Evolutionary conservation across 441 rosid species (phyloP).

Genomic region (Populus hybrid): DNA sequence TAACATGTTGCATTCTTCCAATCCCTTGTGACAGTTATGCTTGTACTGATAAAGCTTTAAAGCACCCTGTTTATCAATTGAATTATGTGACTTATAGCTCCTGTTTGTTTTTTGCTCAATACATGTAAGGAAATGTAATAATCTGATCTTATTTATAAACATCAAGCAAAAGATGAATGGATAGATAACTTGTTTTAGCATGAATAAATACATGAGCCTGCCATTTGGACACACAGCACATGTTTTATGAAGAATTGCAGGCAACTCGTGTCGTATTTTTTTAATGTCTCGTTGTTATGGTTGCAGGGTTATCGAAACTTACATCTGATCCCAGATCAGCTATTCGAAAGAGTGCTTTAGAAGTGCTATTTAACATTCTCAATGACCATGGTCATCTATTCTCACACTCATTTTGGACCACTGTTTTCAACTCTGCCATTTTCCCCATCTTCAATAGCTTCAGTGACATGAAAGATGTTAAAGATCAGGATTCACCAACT

Average conservation of each 20-base stretch:
- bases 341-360: slow-evolving; percentile 85
- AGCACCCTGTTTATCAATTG: background rate
- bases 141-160: background rate
- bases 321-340: slow-evolving; percentile 81
- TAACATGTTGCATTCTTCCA: background rate
- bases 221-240: background rate
- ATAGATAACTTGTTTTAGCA: background rate
- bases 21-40: background rate
- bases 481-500: slow-evolving; percentile 42
- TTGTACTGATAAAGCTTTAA: background rate
- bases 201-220: background rate
- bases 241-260: background rate
- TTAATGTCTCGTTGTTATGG: slow-evolving; percentile 6
- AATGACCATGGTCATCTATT: slow-evolving; percentile 95
- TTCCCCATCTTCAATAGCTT: slow-evolving; percentile 60
- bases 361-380: slow-evolving; percentile 92
- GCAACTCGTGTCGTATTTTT: background rate
- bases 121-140: background rate
- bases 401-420: slow-evolving; percentile 65
- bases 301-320: slow-evolving; percentile 82
- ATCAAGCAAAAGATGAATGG: background rate
- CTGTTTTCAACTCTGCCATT: slow-evolving; percentile 56
- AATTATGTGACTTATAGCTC: background rate
- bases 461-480: slow-evolving; percentile 47
- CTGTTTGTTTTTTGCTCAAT: background rate